phyloP scores from a whole-genome alignment of 2,329 filamentous ascomycete genomes.

The Neoarthrinium moseri region DNA sequence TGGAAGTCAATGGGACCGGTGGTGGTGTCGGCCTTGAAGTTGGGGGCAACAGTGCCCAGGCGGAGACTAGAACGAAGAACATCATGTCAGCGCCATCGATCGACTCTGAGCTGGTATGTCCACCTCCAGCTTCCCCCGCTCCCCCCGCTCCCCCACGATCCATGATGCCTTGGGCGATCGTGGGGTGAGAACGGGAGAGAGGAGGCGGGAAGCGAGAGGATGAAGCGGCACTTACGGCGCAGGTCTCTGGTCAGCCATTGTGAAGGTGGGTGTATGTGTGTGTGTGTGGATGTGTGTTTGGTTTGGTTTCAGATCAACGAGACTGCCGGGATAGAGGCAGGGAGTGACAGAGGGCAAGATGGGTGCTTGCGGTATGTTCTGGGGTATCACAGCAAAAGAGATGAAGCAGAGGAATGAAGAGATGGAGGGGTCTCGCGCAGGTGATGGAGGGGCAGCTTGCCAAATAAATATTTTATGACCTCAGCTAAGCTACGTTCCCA shows the following conservation, averaged over 20 bases:
- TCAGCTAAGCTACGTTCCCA: constrained; percentile 1
- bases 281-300: constrained; percentile 7
- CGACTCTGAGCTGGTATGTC: too few species aligned
- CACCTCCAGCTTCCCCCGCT: neutral
- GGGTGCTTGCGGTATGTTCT: too few species aligned
- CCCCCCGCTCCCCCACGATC: too few species aligned
- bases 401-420: neutral
- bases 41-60: constrained; percentile 68
- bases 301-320: neutral
- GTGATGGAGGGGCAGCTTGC: neutral
- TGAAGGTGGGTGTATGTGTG: too few species aligned
- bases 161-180: too few species aligned
- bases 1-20: constrained; percentile 78
- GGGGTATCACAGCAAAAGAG: constrained; percentile 4
- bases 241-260: constrained; percentile 25
- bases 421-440: neutral
- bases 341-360: too few species aligned
- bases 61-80: constrained; percentile 47
- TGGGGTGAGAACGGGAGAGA: too few species aligned
- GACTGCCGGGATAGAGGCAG: neutral
- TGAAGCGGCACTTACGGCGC: constrained; percentile 25
- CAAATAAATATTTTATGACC: neutral
- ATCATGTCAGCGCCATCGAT: neutral
- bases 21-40: constrained; percentile 82
- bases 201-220: neutral